Evolutionary conservation across 805 yeast genomes (phyloP).

Genomic region (Sporopachydermia quercuum): DNA sequence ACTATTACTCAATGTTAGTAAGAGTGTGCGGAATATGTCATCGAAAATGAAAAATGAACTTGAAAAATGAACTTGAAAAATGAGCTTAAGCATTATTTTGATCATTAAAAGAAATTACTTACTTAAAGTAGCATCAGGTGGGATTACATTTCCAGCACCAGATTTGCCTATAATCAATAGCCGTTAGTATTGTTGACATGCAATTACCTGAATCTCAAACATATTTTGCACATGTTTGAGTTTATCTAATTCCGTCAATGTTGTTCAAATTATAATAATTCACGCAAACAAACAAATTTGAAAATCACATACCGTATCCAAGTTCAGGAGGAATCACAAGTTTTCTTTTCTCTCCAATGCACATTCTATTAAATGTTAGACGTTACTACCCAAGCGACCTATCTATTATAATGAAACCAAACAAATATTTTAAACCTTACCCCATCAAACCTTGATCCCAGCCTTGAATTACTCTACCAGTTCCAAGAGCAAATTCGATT

Average conservation of each 20-base stretch:
- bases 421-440: slow-evolving; percentile 9
- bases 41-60: neutral
- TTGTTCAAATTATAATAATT: no score
- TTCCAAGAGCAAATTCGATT: slow-evolving; percentile 56
- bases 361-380: slow-evolving; percentile 30
- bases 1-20: slow-evolving; percentile 14
- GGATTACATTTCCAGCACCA: slow-evolving; percentile 68
- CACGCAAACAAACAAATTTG: neutral
- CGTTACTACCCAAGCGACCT: no score
- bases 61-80: no score
- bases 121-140: slow-evolving; percentile 55
- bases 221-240: no score
- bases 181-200: neutral
- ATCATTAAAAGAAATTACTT: no score
- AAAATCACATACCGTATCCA: slow-evolving; percentile 50
- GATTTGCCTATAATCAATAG: slow-evolving; percentile 2
- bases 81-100: no score
- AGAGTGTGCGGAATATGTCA: slow-evolving; percentile 13
- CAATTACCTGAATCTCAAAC: no score
- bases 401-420: neutral
- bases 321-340: slow-evolving; percentile 64
- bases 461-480: slow-evolving; percentile 70
- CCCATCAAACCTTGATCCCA: slow-evolving; percentile 80
- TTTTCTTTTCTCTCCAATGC: slow-evolving; percentile 76
- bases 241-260: no score